A percentile compares a stretch with the other conserved stretches of the same genome.
phyloP scores from a whole-genome alignment of 2,329 filamentous ascomycete genomes.

The Fusarium transvaalense region DNA sequence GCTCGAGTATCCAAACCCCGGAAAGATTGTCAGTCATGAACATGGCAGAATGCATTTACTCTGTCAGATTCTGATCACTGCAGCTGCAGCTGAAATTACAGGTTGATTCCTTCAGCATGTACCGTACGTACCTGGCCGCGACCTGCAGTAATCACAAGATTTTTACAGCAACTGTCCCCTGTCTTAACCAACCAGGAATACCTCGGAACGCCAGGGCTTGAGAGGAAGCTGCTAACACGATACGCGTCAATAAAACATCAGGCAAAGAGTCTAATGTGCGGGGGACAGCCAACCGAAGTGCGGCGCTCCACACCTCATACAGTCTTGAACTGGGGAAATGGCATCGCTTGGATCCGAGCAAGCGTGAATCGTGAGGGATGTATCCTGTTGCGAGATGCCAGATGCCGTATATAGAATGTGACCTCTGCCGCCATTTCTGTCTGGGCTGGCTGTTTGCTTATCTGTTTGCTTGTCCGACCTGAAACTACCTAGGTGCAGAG shows the following conservation, averaged over 20 bases:
- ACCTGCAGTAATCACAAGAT: constrained; percentile 30
- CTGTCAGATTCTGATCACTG: constrained; percentile 7
- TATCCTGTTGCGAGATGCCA: constrained; percentile 9
- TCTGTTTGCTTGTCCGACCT: constrained; percentile 28
- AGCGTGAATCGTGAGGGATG: constrained; percentile 23
- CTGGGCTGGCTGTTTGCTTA: constrained; percentile 1
- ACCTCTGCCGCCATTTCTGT: constrained; percentile 36
- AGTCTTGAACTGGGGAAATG: constrained; percentile 27
- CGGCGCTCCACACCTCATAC: constrained; percentile 45
- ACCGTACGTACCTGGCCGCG: constrained; percentile 1
- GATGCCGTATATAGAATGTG: constrained; percentile 48
- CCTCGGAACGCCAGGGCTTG: constrained; percentile 28
- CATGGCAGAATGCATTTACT: constrained; percentile 16
- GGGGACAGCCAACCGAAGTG: constrained; percentile 43
- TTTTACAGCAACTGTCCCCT: constrained; percentile 17
- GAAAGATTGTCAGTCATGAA: constrained; percentile 10
- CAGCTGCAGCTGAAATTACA: constrained; percentile 23
- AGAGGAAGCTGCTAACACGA: constrained; percentile 36
- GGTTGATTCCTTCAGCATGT: constrained; percentile 28
- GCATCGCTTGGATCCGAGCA: constrained; percentile 18
- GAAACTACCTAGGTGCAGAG: constrained; percentile 43
- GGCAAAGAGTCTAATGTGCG: constrained; percentile 42
- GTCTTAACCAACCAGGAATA: constrained; percentile 32
- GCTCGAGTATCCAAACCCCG: constrained; percentile 2
- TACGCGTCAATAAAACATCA: constrained; percentile 45